Evolutionary conservation across 148 eudicot species (phyloP), one percentile per base, ranked within the genome.

Genomic region (Camellia japonica): DNA sequence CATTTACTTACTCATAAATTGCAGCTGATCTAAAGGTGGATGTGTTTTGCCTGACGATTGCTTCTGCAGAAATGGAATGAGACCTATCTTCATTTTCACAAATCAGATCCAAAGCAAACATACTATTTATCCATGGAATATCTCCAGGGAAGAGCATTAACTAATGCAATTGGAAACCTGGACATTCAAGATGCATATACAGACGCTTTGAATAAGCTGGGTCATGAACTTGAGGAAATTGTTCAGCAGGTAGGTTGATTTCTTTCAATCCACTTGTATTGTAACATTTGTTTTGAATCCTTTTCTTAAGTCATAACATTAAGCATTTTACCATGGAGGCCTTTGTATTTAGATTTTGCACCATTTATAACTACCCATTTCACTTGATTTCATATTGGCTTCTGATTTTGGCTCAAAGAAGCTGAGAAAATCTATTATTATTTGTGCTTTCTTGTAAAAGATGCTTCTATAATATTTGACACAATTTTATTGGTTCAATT

Each of bases 81-180:
- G 74, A 96, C 99, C 15, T 96, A 94, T 85, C 79, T 81, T 79
- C 97, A 93, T 81, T 96, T 86, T 87, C 97, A 96, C 88, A 87
- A 89, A 87, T 83, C 81, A 71, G 90, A 96, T 84, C 98, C 97
- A 30, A 96, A 96, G 89, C 98, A 96, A 85, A 96, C 99, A 71
- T 96, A 96, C 92, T 96, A 96, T 77, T 81, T 96, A 71, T 96
- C 99, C 80, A 96, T 96, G 99, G 99, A 94, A 87, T 92, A 91
- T 84, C 93, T 96, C 60, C 99, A 96, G 86, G 99, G 99, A 69
- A 94, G 99, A 83, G 94, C 99, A 73, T 79, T 96, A 85, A 90
- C 98, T 58, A 94, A 96, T 89, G 98, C 98, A 68, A 88, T 96
- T 73, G 99, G 99, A 63, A 96, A 94, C 89, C 90, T 96, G 84